Evolutionary conservation across 495 filamentous ascomycete genomes (phyloP).

Genomic region (Neurospora tetrasperma): DNA sequence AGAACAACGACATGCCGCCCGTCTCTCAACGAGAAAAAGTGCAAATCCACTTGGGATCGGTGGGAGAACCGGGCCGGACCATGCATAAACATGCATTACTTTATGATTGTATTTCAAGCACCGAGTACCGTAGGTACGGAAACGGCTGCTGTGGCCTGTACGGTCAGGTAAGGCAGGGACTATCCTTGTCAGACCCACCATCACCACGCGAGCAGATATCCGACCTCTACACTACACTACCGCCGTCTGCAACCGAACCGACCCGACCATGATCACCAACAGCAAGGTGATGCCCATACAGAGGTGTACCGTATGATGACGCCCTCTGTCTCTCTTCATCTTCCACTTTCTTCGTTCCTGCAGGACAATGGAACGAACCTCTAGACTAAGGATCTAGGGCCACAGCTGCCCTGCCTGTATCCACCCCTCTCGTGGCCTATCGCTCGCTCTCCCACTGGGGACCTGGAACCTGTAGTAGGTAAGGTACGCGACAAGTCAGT

Average conservation of each 20-base stretch:
- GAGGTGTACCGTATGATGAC: background rate
- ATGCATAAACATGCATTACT: background rate
- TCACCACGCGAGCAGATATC: background rate
- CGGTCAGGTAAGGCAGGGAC: background rate
- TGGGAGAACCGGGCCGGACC: background rate
- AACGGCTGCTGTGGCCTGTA: background rate
- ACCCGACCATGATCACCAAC: background rate
- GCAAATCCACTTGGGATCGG: background rate
- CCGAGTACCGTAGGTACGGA: background rate
- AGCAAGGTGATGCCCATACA: background rate
- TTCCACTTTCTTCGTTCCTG: background rate
- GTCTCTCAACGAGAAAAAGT: background rate
- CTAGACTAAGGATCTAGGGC: background rate
- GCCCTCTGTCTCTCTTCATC: background rate
- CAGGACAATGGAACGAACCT: background rate
- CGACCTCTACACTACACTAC: too few relatives aligned
- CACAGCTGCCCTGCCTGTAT: background rate
- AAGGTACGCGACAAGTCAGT: background rate
- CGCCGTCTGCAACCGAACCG: background rate
- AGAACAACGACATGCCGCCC: background rate
- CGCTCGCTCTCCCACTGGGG: background rate
- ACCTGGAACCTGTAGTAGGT: background rate
- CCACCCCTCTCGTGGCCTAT: background rate
- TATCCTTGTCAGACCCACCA: background rate
- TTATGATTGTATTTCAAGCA: background rate